Conservation (phyloP, 108 stramenopile genomes). For the Conticribra weissflogii region DNA sequence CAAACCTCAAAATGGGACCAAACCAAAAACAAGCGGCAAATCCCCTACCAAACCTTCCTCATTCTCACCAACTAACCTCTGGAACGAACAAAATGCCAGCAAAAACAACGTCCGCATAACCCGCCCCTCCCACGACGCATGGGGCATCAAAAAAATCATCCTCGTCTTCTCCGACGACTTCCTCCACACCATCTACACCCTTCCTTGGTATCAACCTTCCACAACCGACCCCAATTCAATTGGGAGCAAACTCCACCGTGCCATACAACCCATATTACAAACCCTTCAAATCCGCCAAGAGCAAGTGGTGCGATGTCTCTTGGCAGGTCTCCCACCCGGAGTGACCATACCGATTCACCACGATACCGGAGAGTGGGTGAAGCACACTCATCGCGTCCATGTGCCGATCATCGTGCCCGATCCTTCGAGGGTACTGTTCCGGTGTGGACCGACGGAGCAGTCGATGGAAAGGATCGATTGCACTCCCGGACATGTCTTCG, state of each 20-base stretch:
- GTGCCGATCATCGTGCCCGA: slow-evolving; percentile 87
- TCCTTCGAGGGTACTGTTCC: slow-evolving; percentile 80
- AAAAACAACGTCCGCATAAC: slow-evolving; percentile 83
- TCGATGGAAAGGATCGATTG: slow-evolving; percentile 81
- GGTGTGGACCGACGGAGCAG: slow-evolving; percentile 74
- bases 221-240: slow-evolving; percentile 20
- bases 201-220: slow-evolving; percentile 87
- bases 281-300: slow-evolving; percentile 48
- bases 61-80: slow-evolving; percentile 59
- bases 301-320: slow-evolving; percentile 85
- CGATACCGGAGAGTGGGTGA: slow-evolving; percentile 97
- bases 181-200: slow-evolving; percentile 78
- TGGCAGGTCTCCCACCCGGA: slow-evolving; percentile 95
- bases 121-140: slow-evolving; percentile 93
- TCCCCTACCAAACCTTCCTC: slow-evolving; percentile 9
- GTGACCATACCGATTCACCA: slow-evolving; percentile 96
- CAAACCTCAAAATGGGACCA: slow-evolving; percentile 15
- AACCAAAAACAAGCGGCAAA: slow-evolving; percentile 9
- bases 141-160: slow-evolving; percentile 97
- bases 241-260: slow-evolving; percentile 46
- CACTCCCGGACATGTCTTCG: slow-evolving; percentile 90
- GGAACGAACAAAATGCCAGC: slow-evolving; percentile 78
- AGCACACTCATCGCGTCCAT: slow-evolving; percentile 94
- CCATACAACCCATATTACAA: slow-evolving; percentile 84
- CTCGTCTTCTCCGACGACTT: slow-evolving; percentile 98